Base-by-base conservation (phyloP, 768 basidiomycete species). In the Suillus brevipes region DNA sequence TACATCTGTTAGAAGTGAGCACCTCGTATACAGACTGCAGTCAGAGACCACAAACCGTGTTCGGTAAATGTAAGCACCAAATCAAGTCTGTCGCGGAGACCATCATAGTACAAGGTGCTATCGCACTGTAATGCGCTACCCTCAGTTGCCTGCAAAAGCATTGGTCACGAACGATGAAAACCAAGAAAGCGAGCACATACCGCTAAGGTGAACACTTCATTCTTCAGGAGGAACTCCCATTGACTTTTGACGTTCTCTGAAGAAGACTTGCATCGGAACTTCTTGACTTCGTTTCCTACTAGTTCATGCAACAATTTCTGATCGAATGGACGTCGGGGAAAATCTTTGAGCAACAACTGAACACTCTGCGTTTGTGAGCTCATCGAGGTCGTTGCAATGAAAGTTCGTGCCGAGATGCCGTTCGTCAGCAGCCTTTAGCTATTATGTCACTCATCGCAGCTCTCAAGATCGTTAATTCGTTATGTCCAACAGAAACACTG, bases 21-120 rank as follows among this genome's bases (percentile, higher is more conserved):
- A 38, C 28, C 18, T 52, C 36, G 38, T 52, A 53, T 34, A 59
- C 58, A 42, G 40, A 55, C 13, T 34, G 66, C 25, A 57, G 25
- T 34, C 10, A 34, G 49, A 58, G 8, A 43, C 59, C 63, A 77
- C 85, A 65, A 70, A 89, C 91, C 91, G 57, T 87, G 85, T 72
- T 94, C 91, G 28, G 90, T 90, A 78, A 93, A 90, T 38, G 87
- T 85, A 50, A 95, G 80, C 20, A 88, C 82, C 55, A 94, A 75
- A 77, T 95, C 94, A 52, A 95, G 83, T 67, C 83, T 82, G 73
- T 84, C 83, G 66, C 81, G 78, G 16, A 92, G 78, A 40, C 83
- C 80, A 50, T 80, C 75, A 68, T 93, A 92, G 71, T 94, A 95
- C 16, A 75, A 78, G 0, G 79, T 78, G 25, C 80, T 73, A 28